Percentiles rank a stretch among this genome's conserved stretches.
Conservation (phyloP, 2,329 filamentous ascomycete genomes). For the Stagonosporopsis cucurbitacearum region DNA sequence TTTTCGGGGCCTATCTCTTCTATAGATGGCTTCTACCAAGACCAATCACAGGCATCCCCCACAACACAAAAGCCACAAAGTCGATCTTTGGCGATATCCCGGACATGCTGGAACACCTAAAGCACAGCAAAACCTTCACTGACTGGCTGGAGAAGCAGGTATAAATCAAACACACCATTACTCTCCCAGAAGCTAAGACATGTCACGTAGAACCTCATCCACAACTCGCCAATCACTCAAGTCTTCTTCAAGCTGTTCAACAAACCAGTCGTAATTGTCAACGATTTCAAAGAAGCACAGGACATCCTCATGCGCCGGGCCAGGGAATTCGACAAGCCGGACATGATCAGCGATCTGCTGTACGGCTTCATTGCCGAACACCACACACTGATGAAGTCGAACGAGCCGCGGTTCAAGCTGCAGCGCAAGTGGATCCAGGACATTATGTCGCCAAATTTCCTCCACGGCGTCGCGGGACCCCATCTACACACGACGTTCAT, state of each 20-base stretch:
- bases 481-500: constrained; percentile 41
- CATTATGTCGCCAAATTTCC: constrained; percentile 49
- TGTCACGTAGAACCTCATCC: constrained; percentile 1
- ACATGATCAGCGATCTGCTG: constrained; percentile 42
- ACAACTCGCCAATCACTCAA: constrained; percentile 46
- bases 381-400: constrained; percentile 42
- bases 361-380: constrained; percentile 43
- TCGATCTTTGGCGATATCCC: constrained; percentile 55
- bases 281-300: constrained; percentile 53
- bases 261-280: constrained; percentile 54
- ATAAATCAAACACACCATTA: background rate
- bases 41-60: constrained; percentile 56
- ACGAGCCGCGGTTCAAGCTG: constrained; percentile 38
- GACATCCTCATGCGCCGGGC: constrained; percentile 52
- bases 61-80: constrained; percentile 48
- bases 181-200: background rate
- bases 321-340: constrained; percentile 55
- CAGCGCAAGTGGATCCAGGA: constrained; percentile 49
- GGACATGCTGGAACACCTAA: constrained; percentile 41
- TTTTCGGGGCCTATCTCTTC: constrained; percentile 6
- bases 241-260: constrained; percentile 55
- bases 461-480: constrained; percentile 45
- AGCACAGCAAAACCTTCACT: constrained; percentile 5
- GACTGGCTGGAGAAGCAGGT: constrained; percentile 13
- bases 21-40: constrained; percentile 47